phyloP scores from a whole-genome alignment of 495 filamentous ascomycete genomes.

The Talaromyces borbonicus region DNA sequence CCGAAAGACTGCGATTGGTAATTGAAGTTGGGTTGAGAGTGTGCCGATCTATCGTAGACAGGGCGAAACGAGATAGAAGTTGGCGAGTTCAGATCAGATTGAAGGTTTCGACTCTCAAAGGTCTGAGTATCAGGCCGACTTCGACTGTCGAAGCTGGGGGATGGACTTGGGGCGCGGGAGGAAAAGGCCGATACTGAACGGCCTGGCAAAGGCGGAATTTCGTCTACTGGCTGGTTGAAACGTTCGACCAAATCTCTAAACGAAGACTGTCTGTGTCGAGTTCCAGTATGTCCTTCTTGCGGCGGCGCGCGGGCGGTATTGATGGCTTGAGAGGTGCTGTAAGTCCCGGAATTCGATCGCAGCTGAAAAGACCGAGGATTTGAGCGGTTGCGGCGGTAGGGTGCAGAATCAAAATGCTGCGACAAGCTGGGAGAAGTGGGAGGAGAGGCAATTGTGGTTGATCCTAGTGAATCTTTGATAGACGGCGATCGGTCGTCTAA shows the following conservation, averaged over 20 bases:
- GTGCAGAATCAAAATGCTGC: conserved; percentile 12
- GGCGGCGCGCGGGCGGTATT: conserved; percentile 15
- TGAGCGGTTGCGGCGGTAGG: conserved; percentile 22
- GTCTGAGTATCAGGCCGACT: conserved; percentile 14
- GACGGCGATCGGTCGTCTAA: conserved; percentile 19
- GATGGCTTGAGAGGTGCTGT: conserved; percentile 11
- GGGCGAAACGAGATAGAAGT: conserved; percentile 2
- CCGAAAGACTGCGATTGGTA: conserved; percentile 11
- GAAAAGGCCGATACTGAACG: conserved; percentile 20
- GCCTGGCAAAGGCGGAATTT: conserved; percentile 39
- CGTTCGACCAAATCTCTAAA: conserved; percentile 54
- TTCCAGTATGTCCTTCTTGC: conserved; percentile 13
- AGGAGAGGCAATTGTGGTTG: conserved; percentile 9
- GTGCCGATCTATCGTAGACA: background rate
- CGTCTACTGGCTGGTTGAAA: conserved; percentile 48
- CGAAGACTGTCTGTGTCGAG: conserved; percentile 35
- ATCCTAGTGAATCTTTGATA: conserved; percentile 15
- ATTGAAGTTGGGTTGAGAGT: conserved; percentile 7
- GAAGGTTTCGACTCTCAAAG: conserved; percentile 12
- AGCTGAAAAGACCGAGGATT: conserved; percentile 17
- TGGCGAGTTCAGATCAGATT: conserved; percentile 17
- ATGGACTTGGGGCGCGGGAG: conserved; percentile 22
- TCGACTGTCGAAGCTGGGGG: conserved; percentile 18
- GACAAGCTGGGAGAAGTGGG: conserved; percentile 6
- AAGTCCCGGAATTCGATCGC: conserved; percentile 30